These are phyloP conservation scores for Aleurites moluccanus DNA, from an alignment of 441 rosid species.

Conservation along the genomic window DNA sequence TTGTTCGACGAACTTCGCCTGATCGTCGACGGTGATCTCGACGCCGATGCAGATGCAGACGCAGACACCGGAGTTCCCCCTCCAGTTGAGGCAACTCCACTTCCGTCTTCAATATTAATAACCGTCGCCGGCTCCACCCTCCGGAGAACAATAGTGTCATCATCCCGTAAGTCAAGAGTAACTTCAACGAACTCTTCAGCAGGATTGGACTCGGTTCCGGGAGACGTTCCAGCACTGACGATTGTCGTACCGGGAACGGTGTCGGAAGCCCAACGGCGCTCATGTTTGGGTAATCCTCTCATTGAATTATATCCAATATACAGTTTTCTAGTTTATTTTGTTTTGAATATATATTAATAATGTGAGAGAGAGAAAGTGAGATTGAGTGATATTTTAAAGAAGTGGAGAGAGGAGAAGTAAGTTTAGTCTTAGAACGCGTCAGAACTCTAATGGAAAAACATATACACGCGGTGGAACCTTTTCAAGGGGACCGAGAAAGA, in stretches of 20 bases:
- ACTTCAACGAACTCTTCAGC: conserved; percentile 80
- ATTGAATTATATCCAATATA: conserved; percentile 23
- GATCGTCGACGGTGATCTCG: conserved; percentile 52
- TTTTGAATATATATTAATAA: background rate
- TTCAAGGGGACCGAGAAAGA: conserved; percentile 7
- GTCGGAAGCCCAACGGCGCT: conserved; percentile 88
- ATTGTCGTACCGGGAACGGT: conserved; percentile 43
- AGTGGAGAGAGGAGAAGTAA: background rate
- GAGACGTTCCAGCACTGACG: conserved; percentile 54
- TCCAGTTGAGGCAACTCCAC: conserved; percentile 16
- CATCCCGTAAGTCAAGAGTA: conserved; percentile 67
- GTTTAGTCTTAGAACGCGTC: conserved; percentile 41
- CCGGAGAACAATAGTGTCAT: conserved; percentile 68
- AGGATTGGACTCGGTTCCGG: conserved; percentile 49
- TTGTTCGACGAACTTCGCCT: conserved; percentile 46
- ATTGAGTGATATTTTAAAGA: conserved; percentile 11
- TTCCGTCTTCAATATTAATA: conserved; percentile 42
- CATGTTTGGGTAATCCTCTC: conserved; percentile 57
- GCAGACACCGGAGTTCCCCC: conserved; percentile 17
- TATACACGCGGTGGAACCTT: conserved; percentile 43
- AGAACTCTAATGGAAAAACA: conserved; percentile 45
- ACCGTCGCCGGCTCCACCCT: conserved; percentile 59
- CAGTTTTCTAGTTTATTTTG: background rate
- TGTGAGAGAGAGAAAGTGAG: conserved; percentile 23
- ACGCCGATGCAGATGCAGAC: conserved; percentile 21